phyloP scores from a whole-genome alignment of 2,329 filamentous ascomycete genomes.

The Fusarium caatingaense region DNA sequence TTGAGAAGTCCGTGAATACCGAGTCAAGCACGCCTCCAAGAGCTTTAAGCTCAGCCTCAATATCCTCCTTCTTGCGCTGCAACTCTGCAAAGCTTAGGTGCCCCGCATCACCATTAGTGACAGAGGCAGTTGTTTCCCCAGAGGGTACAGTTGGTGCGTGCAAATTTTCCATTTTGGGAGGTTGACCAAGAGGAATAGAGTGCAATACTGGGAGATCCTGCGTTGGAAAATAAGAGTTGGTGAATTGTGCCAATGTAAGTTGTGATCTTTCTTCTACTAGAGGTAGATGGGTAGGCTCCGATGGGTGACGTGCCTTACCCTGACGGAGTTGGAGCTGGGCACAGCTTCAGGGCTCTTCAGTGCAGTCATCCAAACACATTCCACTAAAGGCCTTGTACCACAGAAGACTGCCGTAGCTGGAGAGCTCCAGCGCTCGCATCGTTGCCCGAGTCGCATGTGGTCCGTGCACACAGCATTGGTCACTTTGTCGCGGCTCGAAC shows the following conservation, averaged over 20 bases:
- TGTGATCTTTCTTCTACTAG: not conserved
- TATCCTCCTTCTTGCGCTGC: constrained; percentile 82
- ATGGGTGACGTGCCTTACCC: constrained; percentile 37
- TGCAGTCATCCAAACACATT: not conserved
- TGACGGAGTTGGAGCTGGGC: not conserved
- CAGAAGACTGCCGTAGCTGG: not conserved
- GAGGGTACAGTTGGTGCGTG: constrained; percentile 74
- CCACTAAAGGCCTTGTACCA: constrained; percentile 3
- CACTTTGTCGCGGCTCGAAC: constrained; percentile 4
- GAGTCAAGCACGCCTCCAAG: constrained; percentile 89
- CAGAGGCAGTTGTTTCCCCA: constrained; percentile 74
- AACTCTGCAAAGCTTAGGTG: constrained; percentile 81
- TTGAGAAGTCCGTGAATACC: constrained; percentile 61
- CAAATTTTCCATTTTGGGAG: constrained; percentile 62
- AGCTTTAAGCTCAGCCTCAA: constrained; percentile 88
- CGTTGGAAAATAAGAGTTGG: constrained; percentile 11
- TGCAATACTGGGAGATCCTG: not conserved
- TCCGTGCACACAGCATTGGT: constrained; percentile 19
- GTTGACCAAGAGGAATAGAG: constrained; percentile 16
- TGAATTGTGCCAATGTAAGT: not conserved
- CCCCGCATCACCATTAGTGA: constrained; percentile 69
- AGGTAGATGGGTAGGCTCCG: constrained; percentile 32
- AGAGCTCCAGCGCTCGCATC: not conserved
- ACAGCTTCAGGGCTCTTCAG: constrained; percentile 20
- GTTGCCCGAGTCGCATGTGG: constrained; percentile 6